Evolutionary conservation across 2,329 filamentous ascomycete genomes (phyloP).

Genomic region (Verticillium alfalfae): DNA sequence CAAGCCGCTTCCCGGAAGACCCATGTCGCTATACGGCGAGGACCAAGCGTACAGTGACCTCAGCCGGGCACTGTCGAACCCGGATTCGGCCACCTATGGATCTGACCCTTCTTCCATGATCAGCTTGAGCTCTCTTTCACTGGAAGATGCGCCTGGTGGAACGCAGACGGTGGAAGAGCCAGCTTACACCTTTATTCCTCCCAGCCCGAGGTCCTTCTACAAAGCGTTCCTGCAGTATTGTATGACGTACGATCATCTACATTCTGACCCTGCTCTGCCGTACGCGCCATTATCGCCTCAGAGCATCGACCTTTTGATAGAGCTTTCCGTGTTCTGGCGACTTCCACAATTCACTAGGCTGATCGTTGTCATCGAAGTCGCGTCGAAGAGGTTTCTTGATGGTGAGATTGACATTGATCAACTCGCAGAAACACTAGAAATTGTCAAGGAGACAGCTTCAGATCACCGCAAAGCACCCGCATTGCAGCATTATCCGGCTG

Average conservation of each 20-base stretch:
- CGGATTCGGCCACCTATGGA: constrained; percentile 34
- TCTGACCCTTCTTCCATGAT: constrained; percentile 61
- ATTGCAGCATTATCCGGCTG: constrained; percentile 44
- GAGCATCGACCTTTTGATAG: constrained; percentile 76
- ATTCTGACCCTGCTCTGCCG: constrained; percentile 44
- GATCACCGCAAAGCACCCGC: constrained; percentile 60
- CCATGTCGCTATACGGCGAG: constrained; percentile 36
- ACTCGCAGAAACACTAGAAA: constrained; percentile 76
- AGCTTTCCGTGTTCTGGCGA: constrained; percentile 83
- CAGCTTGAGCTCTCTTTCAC: constrained; percentile 59
- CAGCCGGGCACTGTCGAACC: constrained; percentile 42
- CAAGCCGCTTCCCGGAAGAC: constrained; percentile 37
- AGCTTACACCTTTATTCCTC: constrained; percentile 83
- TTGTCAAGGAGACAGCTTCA: constrained; percentile 66
- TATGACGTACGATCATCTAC: constrained; percentile 58
- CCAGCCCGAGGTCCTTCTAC: constrained; percentile 77
- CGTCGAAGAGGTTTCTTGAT: constrained; percentile 78
- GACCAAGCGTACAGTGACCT: constrained; percentile 50
- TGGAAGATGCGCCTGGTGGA: constrained; percentile 48
- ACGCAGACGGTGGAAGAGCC: constrained; percentile 54
- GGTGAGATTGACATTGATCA: constrained; percentile 77
- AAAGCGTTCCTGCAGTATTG: constrained; percentile 76
- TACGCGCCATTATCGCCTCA: constrained; percentile 63
- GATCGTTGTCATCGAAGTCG: constrained; percentile 77
- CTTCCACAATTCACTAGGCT: constrained; percentile 77